Conservation (phyloP, 2,329 filamentous ascomycete genomes). For the Monilinia aucupariae region DNA sequence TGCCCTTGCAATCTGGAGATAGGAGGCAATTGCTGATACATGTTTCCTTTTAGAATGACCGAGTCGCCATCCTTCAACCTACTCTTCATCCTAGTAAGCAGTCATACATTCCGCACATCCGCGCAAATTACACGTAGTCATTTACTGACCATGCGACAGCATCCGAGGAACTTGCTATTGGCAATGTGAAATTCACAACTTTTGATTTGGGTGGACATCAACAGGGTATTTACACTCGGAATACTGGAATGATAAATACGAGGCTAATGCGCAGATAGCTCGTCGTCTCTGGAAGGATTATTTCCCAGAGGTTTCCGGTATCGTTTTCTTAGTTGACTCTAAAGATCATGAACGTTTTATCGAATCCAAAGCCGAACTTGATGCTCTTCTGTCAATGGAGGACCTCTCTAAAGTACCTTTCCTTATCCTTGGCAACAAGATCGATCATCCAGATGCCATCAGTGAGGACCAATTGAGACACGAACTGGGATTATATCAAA, state of each 20-base stretch:
- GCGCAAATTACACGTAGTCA: conserved; percentile 21
- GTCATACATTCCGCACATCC: not conserved
- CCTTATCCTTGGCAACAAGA: conserved; percentile 97
- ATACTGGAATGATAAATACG: conserved; percentile 1
- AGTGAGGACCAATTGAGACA: conserved; percentile 93
- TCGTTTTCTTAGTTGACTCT: conserved; percentile 96
- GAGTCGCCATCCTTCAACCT: conserved; percentile 83
- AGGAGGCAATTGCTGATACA: conserved; percentile 22
- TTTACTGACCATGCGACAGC: conserved; percentile 44
- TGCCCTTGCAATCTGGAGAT: not conserved
- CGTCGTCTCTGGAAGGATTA: conserved; percentile 95
- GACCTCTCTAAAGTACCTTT: conserved; percentile 94
- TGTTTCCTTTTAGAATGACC: conserved; percentile 63
- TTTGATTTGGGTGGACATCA: conserved; percentile 92
- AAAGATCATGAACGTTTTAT: conserved; percentile 92
- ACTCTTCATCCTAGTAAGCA: conserved; percentile 79
- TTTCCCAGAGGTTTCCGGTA: conserved; percentile 92
- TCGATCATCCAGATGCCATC: conserved; percentile 93
- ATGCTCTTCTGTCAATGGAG: conserved; percentile 93
- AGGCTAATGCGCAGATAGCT: conserved; percentile 46
- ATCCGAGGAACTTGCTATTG: conserved; percentile 87
- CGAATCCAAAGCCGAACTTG: conserved; percentile 95
- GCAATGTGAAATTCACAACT: conserved; percentile 89
- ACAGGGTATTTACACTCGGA: conserved; percentile 56
- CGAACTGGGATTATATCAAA: conserved; percentile 90